Evolutionary conservation across 108 stramenopile genomes (phyloP), one percentile per base, ranked within the genome.

Genomic region (Pelagomonas calceolata): DNA sequence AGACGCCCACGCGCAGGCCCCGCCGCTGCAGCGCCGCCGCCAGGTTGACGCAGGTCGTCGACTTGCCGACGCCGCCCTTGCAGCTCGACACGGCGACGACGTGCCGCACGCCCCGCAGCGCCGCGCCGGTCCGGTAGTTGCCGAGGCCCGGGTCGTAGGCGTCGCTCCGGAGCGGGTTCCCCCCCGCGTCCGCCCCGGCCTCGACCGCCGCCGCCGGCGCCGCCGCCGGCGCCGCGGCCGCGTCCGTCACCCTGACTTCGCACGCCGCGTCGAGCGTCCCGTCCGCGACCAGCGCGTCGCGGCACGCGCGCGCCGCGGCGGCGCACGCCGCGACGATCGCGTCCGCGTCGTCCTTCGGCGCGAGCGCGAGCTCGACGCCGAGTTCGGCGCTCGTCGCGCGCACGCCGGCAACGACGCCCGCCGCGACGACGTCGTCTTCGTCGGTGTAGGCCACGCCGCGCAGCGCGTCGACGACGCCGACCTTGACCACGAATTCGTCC

Each of bases 31-130:
- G 72, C 18, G 72, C 32, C 32, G 32, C 43, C 17, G 87, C 87
- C 26, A 88, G 79, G 70, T 88, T 86, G 34, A 87, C 80, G 14
- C 85, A 78, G 46, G 82, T 81, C 7, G 87, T 88, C 66, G 80
- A 81, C 77, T 88, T 88, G 21, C 87, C 87, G 34, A 88, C 87
- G 36, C 87, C 87, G 34, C 87, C 87, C 65, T 85, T 71, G 63
- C 71, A 71, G 14, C 64, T 65, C 0, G 64, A 65, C 30, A 71
- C 71, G 4, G 71, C 71, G 14, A 71, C n/a, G 1, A 71, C 37
- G 36, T 34, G 21, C 34, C n/a, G 30, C 34, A 71, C 64, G 10
- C 63, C 7, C 16, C 30, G 18, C 51, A 70, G 12, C 5, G 9
- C 12, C 39, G 5, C 39, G 39, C 39, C 39, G 9, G 9, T 5